Evolutionary conservation across 2,329 filamentous ascomycete genomes (phyloP), one percentile per base, ranked within the genome.

Genomic region (Aspergillus hortae): DNA sequence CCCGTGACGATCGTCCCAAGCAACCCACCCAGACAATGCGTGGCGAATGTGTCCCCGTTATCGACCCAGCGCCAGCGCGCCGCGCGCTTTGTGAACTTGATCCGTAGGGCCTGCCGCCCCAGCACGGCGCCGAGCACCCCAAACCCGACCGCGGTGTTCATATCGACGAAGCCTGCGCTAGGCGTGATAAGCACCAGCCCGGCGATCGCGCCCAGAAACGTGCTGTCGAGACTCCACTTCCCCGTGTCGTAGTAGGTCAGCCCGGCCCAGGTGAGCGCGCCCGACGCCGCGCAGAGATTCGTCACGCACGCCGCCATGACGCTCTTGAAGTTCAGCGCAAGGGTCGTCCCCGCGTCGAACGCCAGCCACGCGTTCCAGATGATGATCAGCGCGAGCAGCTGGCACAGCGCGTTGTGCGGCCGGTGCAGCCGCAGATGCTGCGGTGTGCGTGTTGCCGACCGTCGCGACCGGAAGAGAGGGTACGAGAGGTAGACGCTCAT

Each of bases 31-130:
- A 81, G 65, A 56, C 78, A 81, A 53, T 81, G 78, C 4, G 78
- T 81, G 4, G 79, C 79, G 59, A 81, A 81, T 0, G 78, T 80
- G 60, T 81, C 79, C 1, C 77, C 79, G 54, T 80, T 80, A 55
- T 81, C 79, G 0, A 81, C 78, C 79, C 77, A 82, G 32, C 73
- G 66, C 65, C 71, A 73, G 2, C 68, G 63, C n/a, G 69, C 64
- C 5, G 79, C 78, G 27, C 74, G 65, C 12, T 76, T 71, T 2
- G 75, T 80, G 53, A 76, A 79, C 61, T 81, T 82, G 61, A 81
- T 78, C 1, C 77, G 67, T 47, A 81, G 58, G 12, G 77, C 77
- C 63, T 82, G 79, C 1, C 79, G 71, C 52, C 76, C 80, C 10
- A 78, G 61, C 2, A 76, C 33, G 1, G 78, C 76, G 0, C 77